A percentile compares a stretch with the other conserved stretches of the same genome.
phyloP scores from a whole-genome alignment of 2,329 filamentous ascomycete species.

The Trichoderma aggressivum region DNA sequence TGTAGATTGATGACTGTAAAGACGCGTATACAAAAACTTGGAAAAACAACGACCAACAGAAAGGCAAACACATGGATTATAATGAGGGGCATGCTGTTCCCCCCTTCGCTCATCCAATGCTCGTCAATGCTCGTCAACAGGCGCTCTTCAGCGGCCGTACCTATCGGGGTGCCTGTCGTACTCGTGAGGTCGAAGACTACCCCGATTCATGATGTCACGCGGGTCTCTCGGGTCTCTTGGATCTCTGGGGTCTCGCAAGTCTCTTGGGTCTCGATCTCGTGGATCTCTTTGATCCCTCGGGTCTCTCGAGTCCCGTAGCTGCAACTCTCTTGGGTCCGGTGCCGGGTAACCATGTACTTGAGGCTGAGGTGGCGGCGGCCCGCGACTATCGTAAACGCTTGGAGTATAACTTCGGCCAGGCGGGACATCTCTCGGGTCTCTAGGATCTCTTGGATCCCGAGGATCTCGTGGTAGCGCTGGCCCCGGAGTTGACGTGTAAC shows the following conservation, averaged over 20 bases:
- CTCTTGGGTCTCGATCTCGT: conserved; percentile 34
- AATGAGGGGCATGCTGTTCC: not conserved
- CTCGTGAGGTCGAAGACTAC: conserved; percentile 44
- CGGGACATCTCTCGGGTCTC: conserved; percentile 21
- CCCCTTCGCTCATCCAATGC: not conserved
- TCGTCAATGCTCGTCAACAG: not conserved
- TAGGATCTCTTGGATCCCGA: conserved; percentile 27
- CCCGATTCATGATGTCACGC: conserved; percentile 41
- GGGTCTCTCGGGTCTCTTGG: conserved; percentile 35
- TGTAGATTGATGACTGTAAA: not conserved
- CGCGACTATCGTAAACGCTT: conserved; percentile 41
- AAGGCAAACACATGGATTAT: not conserved
- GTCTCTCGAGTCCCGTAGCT: conserved; percentile 36
- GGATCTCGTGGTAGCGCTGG: conserved; percentile 42
- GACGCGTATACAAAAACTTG: not conserved
- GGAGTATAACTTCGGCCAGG: conserved; percentile 47
- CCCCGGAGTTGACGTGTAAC: conserved; percentile 44
- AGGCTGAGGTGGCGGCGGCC: conserved; percentile 33
- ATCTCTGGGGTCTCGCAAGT: conserved; percentile 37
- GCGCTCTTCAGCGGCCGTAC: conserved; percentile 40
- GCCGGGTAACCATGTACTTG: conserved; percentile 32
- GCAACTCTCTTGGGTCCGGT: conserved; percentile 34
- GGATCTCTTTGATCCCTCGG: conserved; percentile 29
- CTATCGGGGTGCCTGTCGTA: conserved; percentile 44
- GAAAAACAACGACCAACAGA: not conserved